Percentiles rank a stretch among this genome's conserved stretches.
phyloP scores from a whole-genome alignment of 139 green algal genomes.

The Zygnema cylindricum region DNA sequence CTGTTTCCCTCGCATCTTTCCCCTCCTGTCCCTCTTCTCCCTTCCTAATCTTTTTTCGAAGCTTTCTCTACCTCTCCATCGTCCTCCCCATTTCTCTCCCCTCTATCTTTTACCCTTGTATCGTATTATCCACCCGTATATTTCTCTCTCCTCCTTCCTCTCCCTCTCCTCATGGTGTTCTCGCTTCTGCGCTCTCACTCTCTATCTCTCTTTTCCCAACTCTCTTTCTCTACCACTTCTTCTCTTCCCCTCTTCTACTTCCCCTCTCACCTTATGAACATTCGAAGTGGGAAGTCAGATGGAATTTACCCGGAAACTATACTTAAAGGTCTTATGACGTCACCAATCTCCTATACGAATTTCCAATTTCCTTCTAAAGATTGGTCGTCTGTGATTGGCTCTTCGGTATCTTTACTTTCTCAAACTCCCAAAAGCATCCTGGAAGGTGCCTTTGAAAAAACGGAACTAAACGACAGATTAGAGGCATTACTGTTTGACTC shows the following conservation, averaged over 20 bases:
- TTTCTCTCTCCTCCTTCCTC: too few relatives aligned
- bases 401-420: too few relatives aligned
- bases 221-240: not conserved
- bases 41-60: not conserved
- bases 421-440: too few relatives aligned
- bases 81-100: not conserved
- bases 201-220: not conserved
- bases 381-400: constrained; percentile 8
- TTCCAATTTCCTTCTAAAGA: constrained; percentile 9
- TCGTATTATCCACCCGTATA: not conserved
- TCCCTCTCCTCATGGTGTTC: not conserved
- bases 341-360: constrained; percentile 14
- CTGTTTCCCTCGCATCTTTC: not conserved
- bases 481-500: too few relatives aligned
- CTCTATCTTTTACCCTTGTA: not conserved
- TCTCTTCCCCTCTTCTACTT: not conserved
- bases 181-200: not conserved
- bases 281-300: not conserved
- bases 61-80: not conserved
- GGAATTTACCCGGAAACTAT: constrained; percentile 15
- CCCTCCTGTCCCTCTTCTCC: not conserved
- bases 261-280: not conserved
- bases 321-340: not conserved
- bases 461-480: too few relatives aligned
- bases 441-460: too few relatives aligned